Percentiles rank a stretch among this genome's conserved stretches.
Conservation (phyloP, 805 yeast species). For the Sugiyamaella valdiviana region DNA sequence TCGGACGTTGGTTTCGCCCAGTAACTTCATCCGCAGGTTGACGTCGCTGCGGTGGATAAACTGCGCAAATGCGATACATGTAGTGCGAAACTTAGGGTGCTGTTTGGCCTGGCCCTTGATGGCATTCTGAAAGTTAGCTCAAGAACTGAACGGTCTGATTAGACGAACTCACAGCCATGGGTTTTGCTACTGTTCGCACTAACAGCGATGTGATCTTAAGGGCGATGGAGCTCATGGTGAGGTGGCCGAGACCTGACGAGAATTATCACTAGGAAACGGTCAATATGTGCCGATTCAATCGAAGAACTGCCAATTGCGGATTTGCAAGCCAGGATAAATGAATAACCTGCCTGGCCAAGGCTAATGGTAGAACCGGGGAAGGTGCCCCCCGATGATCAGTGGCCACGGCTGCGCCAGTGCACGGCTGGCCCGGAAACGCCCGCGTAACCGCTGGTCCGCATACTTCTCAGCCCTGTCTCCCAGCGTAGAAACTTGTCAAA, state of each 20-base stretch:
- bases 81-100: slow-evolving; percentile 53
- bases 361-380: background rate
- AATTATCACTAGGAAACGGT: too few species aligned
- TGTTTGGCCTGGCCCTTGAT: slow-evolving; percentile 71
- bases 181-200: slow-evolving; percentile 71
- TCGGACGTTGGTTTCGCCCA: slow-evolving; percentile 48
- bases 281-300: too few species aligned
- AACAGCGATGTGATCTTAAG: slow-evolving; percentile 66
- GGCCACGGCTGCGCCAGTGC: background rate
- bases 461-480: background rate
- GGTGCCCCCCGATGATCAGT: background rate
- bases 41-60: slow-evolving; percentile 60
- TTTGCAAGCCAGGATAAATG: too few species aligned
- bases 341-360: background rate
- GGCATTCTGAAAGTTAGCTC: slow-evolving; percentile 37
- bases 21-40: slow-evolving; percentile 50
- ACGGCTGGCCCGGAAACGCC: background rate
- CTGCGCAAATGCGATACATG: slow-evolving; percentile 70
- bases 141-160: background rate
- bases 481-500: background rate
- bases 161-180: slow-evolving; percentile 48
- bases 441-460: background rate
- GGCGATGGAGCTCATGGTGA: slow-evolving; percentile 65
- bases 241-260: background rate
- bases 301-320: too few species aligned